Percentiles rank a stretch among this genome's conserved stretches.
Conservation (phyloP, 768 basidiomycete species). For the Rhizopogon vesiculosus region DNA sequence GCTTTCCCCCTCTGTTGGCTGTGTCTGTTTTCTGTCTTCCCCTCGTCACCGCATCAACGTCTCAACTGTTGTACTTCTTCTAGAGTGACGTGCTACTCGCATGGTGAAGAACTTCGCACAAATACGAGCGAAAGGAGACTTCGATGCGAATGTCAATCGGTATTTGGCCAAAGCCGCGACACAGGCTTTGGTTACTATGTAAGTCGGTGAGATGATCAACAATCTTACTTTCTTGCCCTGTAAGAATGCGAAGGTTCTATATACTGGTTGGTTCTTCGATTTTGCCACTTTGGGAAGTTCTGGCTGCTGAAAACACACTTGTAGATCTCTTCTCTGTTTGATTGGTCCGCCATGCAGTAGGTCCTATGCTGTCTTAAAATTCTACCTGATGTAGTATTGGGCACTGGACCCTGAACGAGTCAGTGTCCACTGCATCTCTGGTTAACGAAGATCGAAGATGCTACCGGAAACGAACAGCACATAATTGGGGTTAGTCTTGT, state of each 20-base stretch:
- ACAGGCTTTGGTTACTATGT: slow-evolving; percentile 62
- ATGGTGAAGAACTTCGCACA: slow-evolving; percentile 36
- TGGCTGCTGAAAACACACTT: slow-evolving; percentile 44
- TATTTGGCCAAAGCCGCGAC: slow-evolving; percentile 59
- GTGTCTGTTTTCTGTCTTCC: slow-evolving; percentile 39
- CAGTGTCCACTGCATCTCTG: too few species aligned
- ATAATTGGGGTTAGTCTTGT: too few species aligned
- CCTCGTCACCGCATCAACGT: slow-evolving; percentile 18
- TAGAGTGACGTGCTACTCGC: slow-evolving; percentile 65
- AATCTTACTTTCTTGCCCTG: slow-evolving; percentile 16
- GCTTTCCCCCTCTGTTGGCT: slow-evolving; percentile 26
- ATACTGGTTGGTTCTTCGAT: slow-evolving; percentile 20
- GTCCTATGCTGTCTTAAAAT: slow-evolving; percentile 47
- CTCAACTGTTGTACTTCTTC: slow-evolving; percentile 36
- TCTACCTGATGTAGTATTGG: slow-evolving; percentile 58
- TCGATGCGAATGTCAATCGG: slow-evolving; percentile 53
- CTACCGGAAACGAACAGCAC: too few species aligned
- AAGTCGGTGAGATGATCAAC: slow-evolving; percentile 45
- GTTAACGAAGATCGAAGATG: too few species aligned
- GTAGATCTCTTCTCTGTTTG: slow-evolving; percentile 57
- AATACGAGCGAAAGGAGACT: slow-evolving; percentile 26
- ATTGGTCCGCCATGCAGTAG: slow-evolving; percentile 26
- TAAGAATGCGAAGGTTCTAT: slow-evolving; percentile 17
- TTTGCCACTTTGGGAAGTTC: background rate
- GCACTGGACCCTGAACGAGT: background rate